Conservation (phyloP, 768 basidiomycete genomes). For the Mycena rebaudengoi region DNA sequence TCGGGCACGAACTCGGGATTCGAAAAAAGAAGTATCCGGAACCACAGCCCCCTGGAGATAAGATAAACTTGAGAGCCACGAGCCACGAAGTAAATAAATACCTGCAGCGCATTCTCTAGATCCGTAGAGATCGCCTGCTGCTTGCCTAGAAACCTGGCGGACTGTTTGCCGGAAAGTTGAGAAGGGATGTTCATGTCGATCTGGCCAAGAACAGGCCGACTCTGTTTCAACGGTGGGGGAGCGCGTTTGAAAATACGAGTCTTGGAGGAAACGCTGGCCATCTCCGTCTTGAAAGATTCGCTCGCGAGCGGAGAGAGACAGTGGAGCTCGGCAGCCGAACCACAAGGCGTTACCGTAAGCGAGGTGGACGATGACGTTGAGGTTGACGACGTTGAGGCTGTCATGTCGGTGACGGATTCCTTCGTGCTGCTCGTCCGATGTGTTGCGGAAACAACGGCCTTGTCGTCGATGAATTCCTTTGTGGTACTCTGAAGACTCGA, state of each 20-base stretch:
- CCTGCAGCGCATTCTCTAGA: conserved; percentile 12
- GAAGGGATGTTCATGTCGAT: conserved; percentile 15
- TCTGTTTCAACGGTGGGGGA: conserved; percentile 7
- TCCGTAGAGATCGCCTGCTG: not conserved
- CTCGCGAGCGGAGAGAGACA: conserved; percentile 38
- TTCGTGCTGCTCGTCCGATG: no score
- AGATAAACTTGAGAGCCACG: not conserved
- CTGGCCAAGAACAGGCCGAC: conserved; percentile 19
- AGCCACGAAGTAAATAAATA: not conserved
- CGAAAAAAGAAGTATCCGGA: not conserved
- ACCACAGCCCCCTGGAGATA: not conserved
- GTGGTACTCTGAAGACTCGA: no score
- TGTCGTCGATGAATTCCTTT: no score
- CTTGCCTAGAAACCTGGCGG: conserved; percentile 6
- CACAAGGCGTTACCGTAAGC: conserved; percentile 9
- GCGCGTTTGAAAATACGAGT: conserved; percentile 19
- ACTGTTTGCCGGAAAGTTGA: not conserved
- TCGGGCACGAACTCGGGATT: conserved; percentile 6
- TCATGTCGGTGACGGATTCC: not conserved
- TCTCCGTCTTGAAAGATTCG: conserved; percentile 35
- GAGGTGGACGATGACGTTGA: conserved; percentile 1
- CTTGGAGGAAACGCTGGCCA: conserved; percentile 21
- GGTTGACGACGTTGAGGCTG: not conserved
- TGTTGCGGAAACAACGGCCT: no score
- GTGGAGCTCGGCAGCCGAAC: conserved; percentile 6